Conservation (phyloP, 2,329 filamentous ascomycete genomes). For the Pestalotiopsis fici region DNA sequence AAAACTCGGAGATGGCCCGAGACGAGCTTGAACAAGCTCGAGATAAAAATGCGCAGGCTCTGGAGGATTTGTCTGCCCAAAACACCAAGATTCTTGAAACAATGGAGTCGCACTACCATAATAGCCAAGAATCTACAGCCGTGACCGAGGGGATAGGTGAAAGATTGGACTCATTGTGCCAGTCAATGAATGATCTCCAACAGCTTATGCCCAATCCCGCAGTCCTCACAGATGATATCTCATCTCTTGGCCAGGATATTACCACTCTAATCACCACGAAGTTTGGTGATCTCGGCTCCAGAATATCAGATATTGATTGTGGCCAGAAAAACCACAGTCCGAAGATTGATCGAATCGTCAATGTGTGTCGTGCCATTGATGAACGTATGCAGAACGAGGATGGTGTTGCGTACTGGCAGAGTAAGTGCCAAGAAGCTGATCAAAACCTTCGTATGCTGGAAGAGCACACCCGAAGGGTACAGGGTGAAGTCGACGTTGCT, state of each 20-base stretch:
- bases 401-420: not conserved
- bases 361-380: not conserved
- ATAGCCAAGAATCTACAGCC: not conserved
- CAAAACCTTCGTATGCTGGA: not conserved
- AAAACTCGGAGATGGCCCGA: not conserved
- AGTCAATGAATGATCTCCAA: conserved; percentile 1
- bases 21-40: conserved; percentile 6
- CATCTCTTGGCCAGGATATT: not conserved
- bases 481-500: not conserved
- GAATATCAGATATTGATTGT: not conserved
- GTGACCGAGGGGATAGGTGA: not conserved
- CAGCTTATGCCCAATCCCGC: not conserved
- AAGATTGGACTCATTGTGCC: conserved; percentile 1
- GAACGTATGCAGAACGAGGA: not conserved
- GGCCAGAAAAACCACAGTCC: not conserved
- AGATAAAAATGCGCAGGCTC: not conserved
- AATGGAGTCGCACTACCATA: not conserved
- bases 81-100: conserved; percentile 10
- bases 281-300: not conserved
- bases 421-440: not conserved
- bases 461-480: not conserved
- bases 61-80: not conserved
- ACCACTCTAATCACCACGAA: not conserved
- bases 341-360: not conserved
- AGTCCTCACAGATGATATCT: not conserved